Evolutionary conservation across 2,329 filamentous ascomycete species (phyloP), one percentile per base, ranked within the genome.

Genomic region (Sordariomycetes sp.): DNA sequence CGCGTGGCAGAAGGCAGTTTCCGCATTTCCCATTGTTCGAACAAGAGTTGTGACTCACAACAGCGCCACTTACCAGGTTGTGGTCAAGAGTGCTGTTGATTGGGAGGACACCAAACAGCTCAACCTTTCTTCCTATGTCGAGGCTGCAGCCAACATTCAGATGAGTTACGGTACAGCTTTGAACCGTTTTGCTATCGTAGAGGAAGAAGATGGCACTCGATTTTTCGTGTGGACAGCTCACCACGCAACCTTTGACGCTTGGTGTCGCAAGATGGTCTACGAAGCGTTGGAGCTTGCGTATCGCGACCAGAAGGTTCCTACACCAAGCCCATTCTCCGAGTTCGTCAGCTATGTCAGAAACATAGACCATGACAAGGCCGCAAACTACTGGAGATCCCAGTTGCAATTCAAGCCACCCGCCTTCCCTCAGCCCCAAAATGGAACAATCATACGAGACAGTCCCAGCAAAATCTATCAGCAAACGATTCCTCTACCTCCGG

Each of bases 1-100:
- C 8, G 38, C 37, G 5, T 49, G 46, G 46, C 35, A 44, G 7
- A 24, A 38, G 4, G 35, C 38, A 3, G 37, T 46, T 6, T 26
- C 34, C 9, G 21, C 18, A 5, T 42, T 38, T 8, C 30, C 40
- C 1, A 43, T 38, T 10, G 11, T 48, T 6, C 39, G 45, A 12
- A 46, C 45, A 2, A 34, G 46, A 9, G 39, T 48, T 10, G 34
- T 46, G 2, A 36, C 39, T 6, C 32, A 43, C 31, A 8, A 16
- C 18, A 18, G 29, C 29, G 7, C 14, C n/a, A 17, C 29, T 5
- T 12, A 8, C 14, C 25, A 27, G 25, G 29, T 18, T 21, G 15
- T 31, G 9, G 29, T 31, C 9, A 18, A 31, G 18, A 20, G 9
- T 16, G 9, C 18, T 31, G 11, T 17, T 16, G 15, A 8, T 8